These are phyloP conservation scores for Trichoderma atroviride DNA, from an alignment of 2,329 filamentous ascomycete species.

Conservation along the genomic window DNA sequence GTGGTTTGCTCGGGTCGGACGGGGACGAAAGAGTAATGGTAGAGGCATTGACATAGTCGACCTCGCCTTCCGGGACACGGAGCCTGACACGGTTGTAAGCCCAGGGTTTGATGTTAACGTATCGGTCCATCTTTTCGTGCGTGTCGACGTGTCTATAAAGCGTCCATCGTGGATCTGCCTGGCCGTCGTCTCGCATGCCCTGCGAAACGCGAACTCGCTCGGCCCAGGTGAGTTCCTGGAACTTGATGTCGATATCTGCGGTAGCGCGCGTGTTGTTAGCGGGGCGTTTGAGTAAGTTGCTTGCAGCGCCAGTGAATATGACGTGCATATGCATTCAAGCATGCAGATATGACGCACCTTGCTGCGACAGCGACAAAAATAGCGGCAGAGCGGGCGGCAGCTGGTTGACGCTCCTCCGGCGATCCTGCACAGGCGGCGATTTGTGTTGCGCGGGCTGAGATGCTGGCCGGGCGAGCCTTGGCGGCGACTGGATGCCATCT, in stretches of 20 bases:
- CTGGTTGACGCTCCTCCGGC: conserved; percentile 24
- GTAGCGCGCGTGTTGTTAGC: conserved; percentile 21
- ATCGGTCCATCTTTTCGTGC: conserved; percentile 68
- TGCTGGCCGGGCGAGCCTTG: background rate
- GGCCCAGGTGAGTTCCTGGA: conserved; percentile 56
- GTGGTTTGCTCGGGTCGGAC: conserved; percentile 42
- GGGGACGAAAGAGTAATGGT: conserved; percentile 61
- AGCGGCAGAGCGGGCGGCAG: conserved; percentile 41
- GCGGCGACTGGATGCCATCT: conserved; percentile 36
- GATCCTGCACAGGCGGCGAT: conserved; percentile 21
- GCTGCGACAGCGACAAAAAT: conserved; percentile 43
- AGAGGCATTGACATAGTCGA: conserved; percentile 84
- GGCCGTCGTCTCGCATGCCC: conserved; percentile 42
- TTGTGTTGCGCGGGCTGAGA: conserved; percentile 12
- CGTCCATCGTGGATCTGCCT: conserved; percentile 41
- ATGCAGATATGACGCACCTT: conserved; percentile 38
- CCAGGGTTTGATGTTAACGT: conserved; percentile 88
- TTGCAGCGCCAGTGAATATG: conserved; percentile 14
- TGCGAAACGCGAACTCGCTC: conserved; percentile 53
- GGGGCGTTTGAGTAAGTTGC: background rate
- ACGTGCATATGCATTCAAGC: conserved; percentile 16
- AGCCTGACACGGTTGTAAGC: conserved; percentile 82
- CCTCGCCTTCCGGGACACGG: conserved; percentile 70
- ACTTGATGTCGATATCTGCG: conserved; percentile 54
- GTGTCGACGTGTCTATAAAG: conserved; percentile 41